Conservation (phyloP, 768 basidiomycete species). For the Calocera cornea region DNA sequence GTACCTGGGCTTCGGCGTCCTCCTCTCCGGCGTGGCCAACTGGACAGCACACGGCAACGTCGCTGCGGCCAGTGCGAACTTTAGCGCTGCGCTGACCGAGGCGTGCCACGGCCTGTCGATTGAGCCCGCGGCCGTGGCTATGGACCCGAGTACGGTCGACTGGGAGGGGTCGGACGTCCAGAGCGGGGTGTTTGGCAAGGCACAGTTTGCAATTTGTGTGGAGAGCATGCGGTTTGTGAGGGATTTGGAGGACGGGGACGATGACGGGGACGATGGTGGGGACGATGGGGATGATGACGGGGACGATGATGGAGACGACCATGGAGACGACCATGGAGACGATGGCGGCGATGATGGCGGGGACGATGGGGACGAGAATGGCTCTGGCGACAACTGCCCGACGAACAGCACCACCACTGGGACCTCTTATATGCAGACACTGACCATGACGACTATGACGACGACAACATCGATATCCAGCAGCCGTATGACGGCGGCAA, state of each 20-base stretch:
- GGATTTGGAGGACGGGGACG: not conserved
- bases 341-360: not conserved
- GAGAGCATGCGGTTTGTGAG: not conserved
- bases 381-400: not conserved
- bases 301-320: not conserved
- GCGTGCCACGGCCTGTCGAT: not conserved
- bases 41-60: constrained; percentile 1
- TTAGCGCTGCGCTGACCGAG: not conserved
- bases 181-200: not conserved
- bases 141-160: not conserved
- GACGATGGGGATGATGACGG: not conserved
- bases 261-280: not conserved
- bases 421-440: not conserved
- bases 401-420: not conserved
- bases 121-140: not conserved
- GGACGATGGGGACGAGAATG: not conserved
- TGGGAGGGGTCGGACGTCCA: not conserved
- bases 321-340: not conserved
- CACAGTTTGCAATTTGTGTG: not conserved
- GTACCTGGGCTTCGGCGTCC: not conserved
- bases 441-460: not conserved
- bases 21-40: constrained; percentile 1
- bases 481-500: not conserved
- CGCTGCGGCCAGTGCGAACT: not conserved
- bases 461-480: not conserved